Evolutionary conservation across 2,329 filamentous ascomycete genomes (phyloP).

Genomic region (Ophiognomonia clavigignenti-juglandacearum): DNA sequence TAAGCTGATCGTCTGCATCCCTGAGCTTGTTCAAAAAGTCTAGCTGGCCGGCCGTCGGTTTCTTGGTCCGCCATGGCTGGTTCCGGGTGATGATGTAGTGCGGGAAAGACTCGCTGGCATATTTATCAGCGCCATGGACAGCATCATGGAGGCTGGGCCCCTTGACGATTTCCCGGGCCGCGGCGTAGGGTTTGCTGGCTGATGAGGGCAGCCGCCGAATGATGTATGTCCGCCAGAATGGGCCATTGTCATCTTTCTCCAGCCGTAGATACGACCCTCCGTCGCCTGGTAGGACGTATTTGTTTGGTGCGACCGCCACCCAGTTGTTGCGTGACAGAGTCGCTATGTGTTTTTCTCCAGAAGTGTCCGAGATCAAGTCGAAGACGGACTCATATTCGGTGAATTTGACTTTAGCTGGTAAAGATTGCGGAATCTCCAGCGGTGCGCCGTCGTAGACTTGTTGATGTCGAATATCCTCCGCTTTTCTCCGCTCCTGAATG

Average conservation of each 20-base stretch:
- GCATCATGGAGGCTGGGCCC: constrained; percentile 66
- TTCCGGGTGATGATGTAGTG: constrained; percentile 60
- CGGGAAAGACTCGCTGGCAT: constrained; percentile 62
- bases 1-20: constrained; percentile 48
- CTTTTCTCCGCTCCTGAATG: constrained; percentile 44
- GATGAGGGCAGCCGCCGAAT: constrained; percentile 41
- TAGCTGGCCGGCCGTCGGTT: constrained; percentile 63
- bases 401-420: constrained; percentile 60
- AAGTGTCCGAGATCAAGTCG: constrained; percentile 80
- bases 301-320: constrained; percentile 69
- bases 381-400: constrained; percentile 91
- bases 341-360: constrained; percentile 73
- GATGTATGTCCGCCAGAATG: constrained; percentile 40
- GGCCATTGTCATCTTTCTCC: constrained; percentile 33
- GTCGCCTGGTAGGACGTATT: constrained; percentile 65
- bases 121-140: constrained; percentile 81
- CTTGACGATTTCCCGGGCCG: constrained; percentile 63
- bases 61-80: constrained; percentile 64
- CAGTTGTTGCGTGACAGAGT: constrained; percentile 71
- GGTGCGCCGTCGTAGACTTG: constrained; percentile 15
- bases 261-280: constrained; percentile 58
- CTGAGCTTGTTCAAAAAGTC: constrained; percentile 65
- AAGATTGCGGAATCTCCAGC: background rate
- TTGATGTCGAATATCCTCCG: constrained; percentile 31
- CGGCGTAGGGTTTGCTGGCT: constrained; percentile 56